These are phyloP conservation scores for Penicillium pulvis DNA, from an alignment of 495 filamentous ascomycete species.

Conservation along the genomic window DNA sequence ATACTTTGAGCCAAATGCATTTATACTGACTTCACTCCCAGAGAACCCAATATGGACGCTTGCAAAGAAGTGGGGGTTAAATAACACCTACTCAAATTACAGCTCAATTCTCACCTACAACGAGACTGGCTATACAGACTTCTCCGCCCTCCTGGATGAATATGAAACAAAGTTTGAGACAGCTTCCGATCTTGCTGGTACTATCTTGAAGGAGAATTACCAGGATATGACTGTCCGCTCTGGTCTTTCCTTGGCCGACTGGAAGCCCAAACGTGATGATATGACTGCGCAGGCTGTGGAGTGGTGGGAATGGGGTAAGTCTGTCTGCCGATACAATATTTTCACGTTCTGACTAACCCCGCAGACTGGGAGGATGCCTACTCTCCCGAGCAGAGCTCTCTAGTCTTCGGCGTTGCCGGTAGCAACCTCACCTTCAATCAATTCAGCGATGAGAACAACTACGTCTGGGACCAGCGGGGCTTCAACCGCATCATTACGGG, in stretches of 20 bases:
- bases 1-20: not conserved
- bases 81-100: conserved; percentile 23
- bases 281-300: conserved; percentile 62
- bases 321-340: conserved; percentile 1
- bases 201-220: conserved; percentile 56
- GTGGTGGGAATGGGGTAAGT: conserved; percentile 59
- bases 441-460: conserved; percentile 63
- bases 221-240: conserved; percentile 65
- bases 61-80: conserved; percentile 21
- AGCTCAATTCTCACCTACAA: conserved; percentile 24
- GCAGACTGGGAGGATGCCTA: conserved; percentile 59
- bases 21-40: not conserved
- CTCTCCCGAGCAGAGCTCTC: conserved; percentile 49
- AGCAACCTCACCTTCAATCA: conserved; percentile 52
- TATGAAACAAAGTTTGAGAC: conserved; percentile 11
- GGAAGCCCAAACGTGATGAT: conserved; percentile 61
- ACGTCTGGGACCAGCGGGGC: conserved; percentile 67
- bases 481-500: conserved; percentile 63
- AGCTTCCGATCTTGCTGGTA: conserved; percentile 15
- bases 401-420: conserved; percentile 45
- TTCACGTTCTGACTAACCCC: conserved; percentile 16
- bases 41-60: conserved; percentile 27
- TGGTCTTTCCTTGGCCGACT: conserved; percentile 62
- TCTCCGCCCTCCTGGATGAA: conserved; percentile 15
- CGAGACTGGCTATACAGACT: conserved; percentile 22